These are phyloP conservation scores for Epichloe aotearoae DNA, from an alignment of 2,329 filamentous ascomycete species.

Conservation along the genomic window DNA sequence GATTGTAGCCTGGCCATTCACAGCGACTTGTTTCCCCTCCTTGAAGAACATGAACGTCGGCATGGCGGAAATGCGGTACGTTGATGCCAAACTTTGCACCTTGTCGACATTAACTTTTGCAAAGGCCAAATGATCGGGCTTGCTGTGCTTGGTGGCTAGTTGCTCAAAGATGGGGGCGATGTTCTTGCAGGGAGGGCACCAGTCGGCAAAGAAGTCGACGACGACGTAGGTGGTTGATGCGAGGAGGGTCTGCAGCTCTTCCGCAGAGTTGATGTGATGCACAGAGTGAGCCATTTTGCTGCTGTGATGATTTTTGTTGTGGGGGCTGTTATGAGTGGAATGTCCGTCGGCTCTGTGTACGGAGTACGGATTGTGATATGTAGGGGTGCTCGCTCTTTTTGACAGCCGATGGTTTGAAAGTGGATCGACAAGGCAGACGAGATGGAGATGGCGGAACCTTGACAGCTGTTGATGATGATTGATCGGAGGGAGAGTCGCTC, in stretches of 20 bases:
- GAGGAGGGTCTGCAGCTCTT: conserved; percentile 25
- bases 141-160: conserved; percentile 20
- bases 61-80: conserved; percentile 79
- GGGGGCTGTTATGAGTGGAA: background rate
- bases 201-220: conserved; percentile 37
- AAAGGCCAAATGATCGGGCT: conserved; percentile 10
- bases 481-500: background rate
- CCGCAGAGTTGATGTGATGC: conserved; percentile 17
- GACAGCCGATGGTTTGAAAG: no score
- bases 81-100: conserved; percentile 32
- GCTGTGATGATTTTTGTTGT: background rate
- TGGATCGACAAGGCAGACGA: no score
- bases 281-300: conserved; percentile 7
- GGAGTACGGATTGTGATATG: no score
- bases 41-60: conserved; percentile 87
- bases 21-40: conserved; percentile 36
- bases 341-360: background rate
- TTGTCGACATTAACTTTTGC: conserved; percentile 12
- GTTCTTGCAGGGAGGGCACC: conserved; percentile 34
- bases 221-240: conserved; percentile 26
- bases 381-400: no score
- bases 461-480: background rate
- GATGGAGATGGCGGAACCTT: background rate
- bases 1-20: conserved; percentile 19
- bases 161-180: conserved; percentile 40